Evolutionary conservation across 192 early-diverging fungal species (phyloP), one percentile per base, ranked within the genome.

Genomic region (Oehlia diaphana): DNA sequence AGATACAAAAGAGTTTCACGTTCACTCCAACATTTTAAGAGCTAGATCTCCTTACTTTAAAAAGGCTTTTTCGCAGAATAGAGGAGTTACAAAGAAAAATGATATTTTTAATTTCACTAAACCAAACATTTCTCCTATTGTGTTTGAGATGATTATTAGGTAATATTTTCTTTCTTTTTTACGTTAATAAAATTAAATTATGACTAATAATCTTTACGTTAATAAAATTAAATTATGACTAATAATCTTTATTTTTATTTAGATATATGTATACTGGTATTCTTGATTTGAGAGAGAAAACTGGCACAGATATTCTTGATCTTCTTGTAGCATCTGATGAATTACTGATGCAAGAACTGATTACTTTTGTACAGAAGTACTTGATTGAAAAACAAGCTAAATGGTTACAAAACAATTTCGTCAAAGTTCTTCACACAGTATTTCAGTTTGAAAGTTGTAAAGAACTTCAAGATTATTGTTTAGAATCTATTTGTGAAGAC

Each of bases 61-160:
- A 44, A 44, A 9, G 6, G 42, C 42, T 44, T 9, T 44, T 44
- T 76, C 33, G 0, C 63, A 39, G 13, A 10, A 65, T 23, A 64
- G 75, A 62, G 35, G 63, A 62, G 35, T 39, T 21, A 66, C 12
- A 1, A 39, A 65, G 8, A 12, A 63, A 47, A 39, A 76, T 66
- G 23, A 39, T 8, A 26, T 76, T 1, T 31, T 76, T n/a, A 42
- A 64, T 3, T 66, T 65, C 28, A 65, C 0, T 3, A 76, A 76
- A 66, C 75, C 75, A 76, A 76, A 76, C 44, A 76, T 76, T 44
- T 65, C 75, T 12, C 28, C 75, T 42, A 3, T 28, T 39, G 63
- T 76, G 12, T 76, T 76, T 76, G 33, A 35, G 14, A 58, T 19
- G 1, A 58, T 58, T 58, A 19, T 19, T 58, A 53, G 14, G 50